Base-by-base conservation (phyloP, 352 stramenopile species). In the Pythium guiyangense region DNA sequence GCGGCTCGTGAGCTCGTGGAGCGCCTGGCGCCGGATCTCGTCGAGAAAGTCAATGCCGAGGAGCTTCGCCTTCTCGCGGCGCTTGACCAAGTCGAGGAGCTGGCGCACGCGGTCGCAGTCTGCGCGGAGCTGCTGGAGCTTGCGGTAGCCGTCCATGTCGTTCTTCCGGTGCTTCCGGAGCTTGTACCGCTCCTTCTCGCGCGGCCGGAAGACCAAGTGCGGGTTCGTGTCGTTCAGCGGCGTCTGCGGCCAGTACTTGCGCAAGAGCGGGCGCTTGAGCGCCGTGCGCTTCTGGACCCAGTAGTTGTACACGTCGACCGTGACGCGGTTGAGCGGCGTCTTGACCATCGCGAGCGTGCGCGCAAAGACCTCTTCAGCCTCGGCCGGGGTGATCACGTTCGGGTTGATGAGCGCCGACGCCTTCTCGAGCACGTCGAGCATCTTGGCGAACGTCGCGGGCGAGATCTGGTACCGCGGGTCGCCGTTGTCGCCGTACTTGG, bases 151-250 rank as follows among this genome's bases (percentile, higher is more conserved):
- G 60, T 98, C 94, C 58, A 98, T 78, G 76, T 99, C 96, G 71
- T 99, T 98, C 68, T 97, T 95, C 56, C 94, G 87, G 60, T 98
- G 96, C 63, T 98, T 98, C 10, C 95, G 81, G 9, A 98, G 72
- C 67, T 98, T 98, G 74, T 98, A 98, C 18, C 97, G 95, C 71
- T 98, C 85, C 72, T 99, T 98, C 66, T 99, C 94, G 39, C 96
- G 85, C 22, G 96, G 96, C 18, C 97, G 92, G 70, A 99, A 99
- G n/a, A 99, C 96, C 51, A 96, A 67, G 64, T 99, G 96, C 31
- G 97, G 97, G 74, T 99, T 98, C n/a, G 94, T 98, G 74, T 99
- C 96, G 53, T 98, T 98, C 1, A 93, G 70, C 8, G 91, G 82
- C 12, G 97, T 99, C 48, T 97, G 82, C 6, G 96, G 96, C 96